phyloP scores from a whole-genome alignment of 2,329 filamentous ascomycete genomes.

The Penicillium sp. region DNA sequence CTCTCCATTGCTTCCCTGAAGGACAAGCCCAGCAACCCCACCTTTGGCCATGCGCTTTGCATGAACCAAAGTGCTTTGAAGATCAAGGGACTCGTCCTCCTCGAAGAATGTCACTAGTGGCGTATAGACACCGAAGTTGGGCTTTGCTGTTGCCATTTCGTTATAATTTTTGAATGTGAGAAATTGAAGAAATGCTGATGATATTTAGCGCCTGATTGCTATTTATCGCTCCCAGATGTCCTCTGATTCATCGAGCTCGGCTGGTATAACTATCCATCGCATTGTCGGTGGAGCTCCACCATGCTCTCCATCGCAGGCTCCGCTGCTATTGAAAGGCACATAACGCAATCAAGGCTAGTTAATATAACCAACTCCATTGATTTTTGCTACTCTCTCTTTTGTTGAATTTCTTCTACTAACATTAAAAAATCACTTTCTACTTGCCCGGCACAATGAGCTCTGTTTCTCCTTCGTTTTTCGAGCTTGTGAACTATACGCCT shows the following conservation, averaged over 20 bases:
- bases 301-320: background rate
- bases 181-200: background rate
- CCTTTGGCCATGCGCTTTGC: conserved; percentile 46
- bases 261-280: background rate
- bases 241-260: background rate
- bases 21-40: conserved; percentile 48
- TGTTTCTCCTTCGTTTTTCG: background rate
- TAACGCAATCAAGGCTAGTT: background rate
- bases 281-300: background rate
- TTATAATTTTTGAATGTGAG: background rate
- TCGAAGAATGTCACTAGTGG: conserved; percentile 52
- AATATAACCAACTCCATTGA: background rate
- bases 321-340: background rate
- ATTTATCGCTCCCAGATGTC: background rate
- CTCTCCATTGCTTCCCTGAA: conserved; percentile 52
- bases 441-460: background rate
- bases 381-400: background rate
- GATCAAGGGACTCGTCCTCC: conserved; percentile 44
- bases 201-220: background rate
- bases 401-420: background rate
- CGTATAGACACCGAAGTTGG: conserved; percentile 40
- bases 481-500: background rate
- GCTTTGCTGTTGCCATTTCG: background rate
- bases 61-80: conserved; percentile 44
- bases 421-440: background rate